A percentile compares a stretch with the other conserved stretches of the same genome.
Evolutionary conservation across 768 basidiomycete species (phyloP).

Genomic region (Panus rudis): DNA sequence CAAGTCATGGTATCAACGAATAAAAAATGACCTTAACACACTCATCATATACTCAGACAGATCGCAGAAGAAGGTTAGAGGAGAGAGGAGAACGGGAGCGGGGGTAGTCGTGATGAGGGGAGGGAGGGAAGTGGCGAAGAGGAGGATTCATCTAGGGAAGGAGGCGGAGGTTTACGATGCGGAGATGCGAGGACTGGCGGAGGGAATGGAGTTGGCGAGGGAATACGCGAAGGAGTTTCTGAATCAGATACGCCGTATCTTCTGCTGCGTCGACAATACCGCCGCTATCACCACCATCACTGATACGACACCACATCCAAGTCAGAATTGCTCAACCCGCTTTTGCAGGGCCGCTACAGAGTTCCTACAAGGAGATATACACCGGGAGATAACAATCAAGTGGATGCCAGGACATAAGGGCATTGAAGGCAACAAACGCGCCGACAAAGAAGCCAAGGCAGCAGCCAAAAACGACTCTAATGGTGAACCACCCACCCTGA

Average conservation of each 20-base stretch:
- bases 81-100: neutral
- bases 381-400: conserved; percentile 1
- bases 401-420: conserved; percentile 24
- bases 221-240: neutral
- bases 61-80: conserved; percentile 3
- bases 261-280: conserved; percentile 11
- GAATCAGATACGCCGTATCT: conserved; percentile 3
- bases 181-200: conserved; percentile 3
- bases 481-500: too few species aligned
- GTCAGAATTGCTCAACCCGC: neutral
- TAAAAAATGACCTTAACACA: neutral
- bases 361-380: conserved; percentile 3
- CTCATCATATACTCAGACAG: conserved; percentile 11
- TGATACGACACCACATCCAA: neutral
- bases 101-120: conserved; percentile 5
- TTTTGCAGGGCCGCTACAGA: neutral
- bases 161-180: conserved; percentile 12
- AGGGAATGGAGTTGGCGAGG: neutral
- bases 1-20: neutral
- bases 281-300: conserved; percentile 5
- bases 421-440: conserved; percentile 21
- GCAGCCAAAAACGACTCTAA: conserved; percentile 12
- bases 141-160: conserved; percentile 1
- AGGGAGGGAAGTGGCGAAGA: neutral
- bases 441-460: conserved; percentile 19